phyloP scores from a whole-genome alignment of 164 flowering plant genomes.

The Tetracentron sinense region DNA sequence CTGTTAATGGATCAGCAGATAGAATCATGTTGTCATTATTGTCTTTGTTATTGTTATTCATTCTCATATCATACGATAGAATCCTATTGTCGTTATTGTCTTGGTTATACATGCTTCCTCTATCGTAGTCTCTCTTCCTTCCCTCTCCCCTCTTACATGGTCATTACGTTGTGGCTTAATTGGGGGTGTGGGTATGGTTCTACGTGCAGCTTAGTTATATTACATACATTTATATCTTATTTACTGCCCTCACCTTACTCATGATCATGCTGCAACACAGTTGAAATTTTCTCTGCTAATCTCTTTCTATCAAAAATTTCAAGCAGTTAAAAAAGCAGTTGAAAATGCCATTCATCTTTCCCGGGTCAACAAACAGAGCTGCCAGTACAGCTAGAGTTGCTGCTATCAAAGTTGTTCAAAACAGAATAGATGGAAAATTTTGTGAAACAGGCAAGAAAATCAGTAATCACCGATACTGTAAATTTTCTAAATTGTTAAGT shows the following conservation, averaged over 20 bases:
- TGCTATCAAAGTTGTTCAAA: slow-evolving; percentile 90
- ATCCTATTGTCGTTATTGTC: too few species aligned
- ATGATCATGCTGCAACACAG: neutral
- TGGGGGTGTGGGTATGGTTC: too few species aligned
- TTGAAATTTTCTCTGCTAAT: neutral
- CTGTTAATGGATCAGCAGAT: too few species aligned
- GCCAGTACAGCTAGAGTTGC: slow-evolving; percentile 97
- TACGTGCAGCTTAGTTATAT: slow-evolving; percentile 73
- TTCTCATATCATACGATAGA: too few species aligned
- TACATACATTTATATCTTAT: neutral
- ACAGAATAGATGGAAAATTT: slow-evolving; percentile 72
- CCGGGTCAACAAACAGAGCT: slow-evolving; percentile 75
- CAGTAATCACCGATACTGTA: slow-evolving; percentile 18
- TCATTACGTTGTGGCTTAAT: too few species aligned
- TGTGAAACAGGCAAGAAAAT: slow-evolving; percentile 40
- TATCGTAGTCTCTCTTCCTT: too few species aligned
- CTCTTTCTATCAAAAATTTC: slow-evolving; percentile 10
- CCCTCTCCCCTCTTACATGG: too few species aligned
- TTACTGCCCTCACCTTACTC: neutral
- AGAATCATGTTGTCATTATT: too few species aligned
- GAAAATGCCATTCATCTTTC: slow-evolving; percentile 62
- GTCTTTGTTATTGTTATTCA: too few species aligned
- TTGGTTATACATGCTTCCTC: too few species aligned
- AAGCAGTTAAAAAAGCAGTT: slow-evolving; percentile 81
- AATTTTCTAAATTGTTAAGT: slow-evolving; percentile 21